A percentile compares a stretch with the other conserved stretches of the same genome.
These are phyloP conservation scores for Nectriaceae sp. DNA, from an alignment of 2,329 filamentous ascomycete genomes.

Conservation along the genomic window DNA sequence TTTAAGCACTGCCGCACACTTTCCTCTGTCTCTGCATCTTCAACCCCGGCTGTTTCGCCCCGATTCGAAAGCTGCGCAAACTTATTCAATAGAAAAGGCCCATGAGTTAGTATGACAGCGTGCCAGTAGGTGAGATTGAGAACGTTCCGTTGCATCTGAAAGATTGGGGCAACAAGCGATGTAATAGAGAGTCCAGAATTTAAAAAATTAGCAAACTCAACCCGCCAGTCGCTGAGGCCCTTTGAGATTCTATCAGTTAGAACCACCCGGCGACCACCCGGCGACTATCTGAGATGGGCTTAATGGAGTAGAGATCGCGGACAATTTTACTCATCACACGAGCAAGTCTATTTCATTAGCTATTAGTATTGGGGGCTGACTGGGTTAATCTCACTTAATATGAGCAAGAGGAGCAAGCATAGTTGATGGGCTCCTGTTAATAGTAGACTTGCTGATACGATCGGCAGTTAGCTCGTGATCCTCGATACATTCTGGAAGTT, in stretches of 20 bases:
- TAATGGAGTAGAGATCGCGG: conserved; percentile 37
- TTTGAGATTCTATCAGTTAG: conserved; percentile 31
- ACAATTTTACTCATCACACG: conserved; percentile 39
- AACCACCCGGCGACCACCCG: conserved; percentile 21
- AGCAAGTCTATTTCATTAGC: conserved; percentile 27
- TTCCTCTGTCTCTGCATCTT: conserved; percentile 24
- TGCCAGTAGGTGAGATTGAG: conserved; percentile 46
- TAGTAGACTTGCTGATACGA: conserved; percentile 12
- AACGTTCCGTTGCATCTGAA: conserved; percentile 42
- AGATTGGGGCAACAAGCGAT: conserved; percentile 38
- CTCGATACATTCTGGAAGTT: conserved; percentile 25
- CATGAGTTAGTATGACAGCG: conserved; percentile 41
- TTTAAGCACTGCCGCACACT: conserved; percentile 35
- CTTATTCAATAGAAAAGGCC: conserved; percentile 39
- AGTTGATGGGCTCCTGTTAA: conserved; percentile 15
- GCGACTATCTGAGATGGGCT: no score
- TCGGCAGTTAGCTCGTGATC: conserved; percentile 21
- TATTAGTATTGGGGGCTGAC: background rate
- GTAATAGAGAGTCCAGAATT: conserved; percentile 39
- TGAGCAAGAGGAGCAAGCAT: conserved; percentile 40
- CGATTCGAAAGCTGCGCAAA: conserved; percentile 26
- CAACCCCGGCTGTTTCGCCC: background rate
- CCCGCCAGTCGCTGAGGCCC: conserved; percentile 37
- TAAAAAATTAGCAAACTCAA: conserved; percentile 37
- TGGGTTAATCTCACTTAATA: conserved; percentile 29